Base-by-base conservation (phyloP, 1,284 basidiomycete genomes). In the Schizophyllum amplum region DNA sequence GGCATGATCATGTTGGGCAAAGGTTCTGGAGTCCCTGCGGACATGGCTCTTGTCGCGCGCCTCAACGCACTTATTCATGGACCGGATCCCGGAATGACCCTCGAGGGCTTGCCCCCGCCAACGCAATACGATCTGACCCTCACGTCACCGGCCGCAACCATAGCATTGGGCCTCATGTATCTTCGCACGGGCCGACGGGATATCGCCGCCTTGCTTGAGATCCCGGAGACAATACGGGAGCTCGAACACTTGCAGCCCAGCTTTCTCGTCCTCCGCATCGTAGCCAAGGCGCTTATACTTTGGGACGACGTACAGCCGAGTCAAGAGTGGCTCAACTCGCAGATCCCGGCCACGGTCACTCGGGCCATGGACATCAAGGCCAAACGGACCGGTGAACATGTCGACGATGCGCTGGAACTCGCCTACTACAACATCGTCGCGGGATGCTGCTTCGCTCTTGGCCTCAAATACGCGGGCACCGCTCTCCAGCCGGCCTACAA, bases 1-100 rank as follows among this genome's bases (percentile, higher is more conserved):
- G 97, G 97, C 0, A 89, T 98, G 80, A 90, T 97, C 69, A 95
- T 98, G 87, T 81, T 99, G 4, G 94, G 92, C 5, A 88, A 86
- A 63, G 94, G 94, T 0, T 82, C 85, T 0, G 75, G 80, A 4
- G 82, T 86, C 53, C 88, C 88, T 1, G 90, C 90, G 1, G 92
- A 95, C 64, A 72, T 86, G 59, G 75, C 77, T 15, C 75, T 92
- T 58, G 71, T 94, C 17, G 76, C 81, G 23, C 80, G 85, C 17
- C 71, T 95, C 42, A 82, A 81, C 26, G 70, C 82, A 17, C 79
- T 92, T 33, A 82, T 94, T 53, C 85, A 90, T 56, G 91, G 92
- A 15, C 21, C 20, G 21, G 84, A 90, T 65, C 70, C 75, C 1
- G 72, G 74, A 58, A 65, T 71, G 46, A 61, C 68, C 53, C 60